Percentiles rank a stretch among this genome's conserved stretches.
Conservation (phyloP, 73 alveolate genomes). For the Paramecium sonneborni region DNA sequence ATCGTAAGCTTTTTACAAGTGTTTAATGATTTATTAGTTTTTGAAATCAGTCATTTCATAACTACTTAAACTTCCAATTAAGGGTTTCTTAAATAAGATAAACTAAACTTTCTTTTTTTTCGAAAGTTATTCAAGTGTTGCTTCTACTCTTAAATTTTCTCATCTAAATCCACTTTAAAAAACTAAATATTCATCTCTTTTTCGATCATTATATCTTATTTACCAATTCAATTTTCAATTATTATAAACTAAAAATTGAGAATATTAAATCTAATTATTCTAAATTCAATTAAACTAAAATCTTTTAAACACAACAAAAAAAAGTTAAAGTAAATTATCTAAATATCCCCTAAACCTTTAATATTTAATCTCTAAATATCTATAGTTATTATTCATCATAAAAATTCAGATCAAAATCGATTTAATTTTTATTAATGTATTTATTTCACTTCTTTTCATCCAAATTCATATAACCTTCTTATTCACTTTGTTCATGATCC, state of each 20-base stretch:
- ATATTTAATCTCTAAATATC: slow-evolving; percentile 1
- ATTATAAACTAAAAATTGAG: too few relatives aligned
- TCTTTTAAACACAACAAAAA: too few relatives aligned
- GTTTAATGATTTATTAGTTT: slow-evolving; percentile 3
- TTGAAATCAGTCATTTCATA: slow-evolving; percentile 3
- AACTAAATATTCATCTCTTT: slow-evolving; percentile 34
- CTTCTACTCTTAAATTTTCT: neutral
- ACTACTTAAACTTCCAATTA: neutral
- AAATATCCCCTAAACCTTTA: neutral
- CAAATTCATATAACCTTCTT: slow-evolving; percentile 13
- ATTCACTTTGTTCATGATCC: neutral
- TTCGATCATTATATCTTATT: neutral
- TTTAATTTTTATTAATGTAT: neutral
- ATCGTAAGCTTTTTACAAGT: slow-evolving; percentile 3
- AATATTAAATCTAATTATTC: too few relatives aligned
- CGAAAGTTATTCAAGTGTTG: neutral
- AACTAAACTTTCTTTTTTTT: neutral
- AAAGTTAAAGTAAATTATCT: too few relatives aligned
- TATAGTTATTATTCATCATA: neutral
- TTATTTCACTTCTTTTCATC: neutral
- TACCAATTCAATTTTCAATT: neutral
- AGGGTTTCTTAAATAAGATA: neutral
- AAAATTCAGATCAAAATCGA: neutral
- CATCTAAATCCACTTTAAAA: neutral
- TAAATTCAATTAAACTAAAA: too few relatives aligned